Evolutionary conservation across 2,329 filamentous ascomycete genomes (phyloP).

Genomic region (Graphiopsis chlorocephala): DNA sequence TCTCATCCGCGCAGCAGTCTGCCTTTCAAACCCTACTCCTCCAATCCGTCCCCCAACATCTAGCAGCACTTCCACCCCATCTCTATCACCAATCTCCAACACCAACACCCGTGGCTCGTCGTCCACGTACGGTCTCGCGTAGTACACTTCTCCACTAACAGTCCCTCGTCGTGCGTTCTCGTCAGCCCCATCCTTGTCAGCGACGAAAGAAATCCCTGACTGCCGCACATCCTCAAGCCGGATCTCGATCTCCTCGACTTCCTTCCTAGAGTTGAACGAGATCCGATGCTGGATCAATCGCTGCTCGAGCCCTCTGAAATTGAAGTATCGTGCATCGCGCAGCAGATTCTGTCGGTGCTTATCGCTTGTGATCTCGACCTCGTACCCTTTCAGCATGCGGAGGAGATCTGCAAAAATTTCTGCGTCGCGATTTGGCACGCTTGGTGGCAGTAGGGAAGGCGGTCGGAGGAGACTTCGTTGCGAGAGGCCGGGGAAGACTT

Average conservation of each 20-base stretch:
- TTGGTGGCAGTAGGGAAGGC: slow-evolving; percentile 79
- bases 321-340: slow-evolving; percentile 86
- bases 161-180: neutral
- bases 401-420: slow-evolving; percentile 81
- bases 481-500: slow-evolving; percentile 83
- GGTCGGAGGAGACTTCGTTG: slow-evolving; percentile 77
- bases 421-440: slow-evolving; percentile 76
- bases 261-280: slow-evolving; percentile 64
- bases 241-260: slow-evolving; percentile 71
- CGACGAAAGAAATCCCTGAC: slow-evolving; percentile 69
- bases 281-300: slow-evolving; percentile 75
- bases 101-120: slow-evolving; percentile 70
- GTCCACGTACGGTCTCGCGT: slow-evolving; percentile 84
- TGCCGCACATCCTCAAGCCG: slow-evolving; percentile 85
- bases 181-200: slow-evolving; percentile 41
- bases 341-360: slow-evolving; percentile 74
- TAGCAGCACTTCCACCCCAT: slow-evolving; percentile 38
- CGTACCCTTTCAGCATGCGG: slow-evolving; percentile 79
- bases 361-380: slow-evolving; percentile 71
- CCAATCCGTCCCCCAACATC: slow-evolving; percentile 8
- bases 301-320: slow-evolving; percentile 89
- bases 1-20: slow-evolving; percentile 66
- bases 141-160: slow-evolving; percentile 62
- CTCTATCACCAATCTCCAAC: slow-evolving; percentile 72
- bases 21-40: slow-evolving; percentile 59